Conservation (phyloP, 2,329 filamentous ascomycete genomes). For the Raffaelea albimanens region DNA sequence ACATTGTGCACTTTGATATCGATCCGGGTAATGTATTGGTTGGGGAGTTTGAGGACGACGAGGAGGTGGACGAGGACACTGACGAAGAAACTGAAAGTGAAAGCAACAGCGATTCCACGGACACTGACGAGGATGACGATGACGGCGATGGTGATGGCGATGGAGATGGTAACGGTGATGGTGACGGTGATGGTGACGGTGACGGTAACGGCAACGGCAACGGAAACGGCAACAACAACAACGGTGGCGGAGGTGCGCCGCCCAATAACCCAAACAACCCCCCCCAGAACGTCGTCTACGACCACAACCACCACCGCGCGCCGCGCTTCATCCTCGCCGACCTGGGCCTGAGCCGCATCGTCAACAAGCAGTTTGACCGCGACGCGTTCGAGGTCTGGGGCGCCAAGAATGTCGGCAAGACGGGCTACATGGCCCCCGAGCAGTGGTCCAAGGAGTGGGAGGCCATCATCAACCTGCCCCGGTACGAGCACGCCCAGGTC, state of each 20-base stretch:
- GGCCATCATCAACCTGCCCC: background rate
- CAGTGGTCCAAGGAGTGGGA: conserved; percentile 14
- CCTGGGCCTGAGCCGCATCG: conserved; percentile 3
- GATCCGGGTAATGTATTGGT: conserved; percentile 14
- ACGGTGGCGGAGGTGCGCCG: no score
- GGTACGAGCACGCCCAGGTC: background rate
- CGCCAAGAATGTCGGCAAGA: conserved; percentile 5
- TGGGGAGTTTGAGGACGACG: background rate
- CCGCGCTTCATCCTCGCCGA: conserved; percentile 11
- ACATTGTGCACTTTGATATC: conserved; percentile 14
- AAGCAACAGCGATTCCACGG: no score
- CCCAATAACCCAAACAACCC: background rate
- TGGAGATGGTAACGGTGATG: no score
- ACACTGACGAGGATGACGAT: no score
- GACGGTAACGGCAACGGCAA: no score
- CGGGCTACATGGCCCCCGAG: conserved; percentile 5
- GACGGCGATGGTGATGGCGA: no score
- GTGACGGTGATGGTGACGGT: no score
- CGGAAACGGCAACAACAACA: no score
- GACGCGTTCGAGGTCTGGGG: conserved; percentile 1
- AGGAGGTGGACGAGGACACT: background rate
- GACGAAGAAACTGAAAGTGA: no score
- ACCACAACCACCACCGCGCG: background rate
- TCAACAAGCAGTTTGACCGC: background rate
- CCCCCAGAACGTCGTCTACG: background rate